A percentile compares a stretch with the other conserved stretches of the same genome.
Conservation (phyloP, 108 stramenopile species). For the Aurantiochytrium sp. region DNA sequence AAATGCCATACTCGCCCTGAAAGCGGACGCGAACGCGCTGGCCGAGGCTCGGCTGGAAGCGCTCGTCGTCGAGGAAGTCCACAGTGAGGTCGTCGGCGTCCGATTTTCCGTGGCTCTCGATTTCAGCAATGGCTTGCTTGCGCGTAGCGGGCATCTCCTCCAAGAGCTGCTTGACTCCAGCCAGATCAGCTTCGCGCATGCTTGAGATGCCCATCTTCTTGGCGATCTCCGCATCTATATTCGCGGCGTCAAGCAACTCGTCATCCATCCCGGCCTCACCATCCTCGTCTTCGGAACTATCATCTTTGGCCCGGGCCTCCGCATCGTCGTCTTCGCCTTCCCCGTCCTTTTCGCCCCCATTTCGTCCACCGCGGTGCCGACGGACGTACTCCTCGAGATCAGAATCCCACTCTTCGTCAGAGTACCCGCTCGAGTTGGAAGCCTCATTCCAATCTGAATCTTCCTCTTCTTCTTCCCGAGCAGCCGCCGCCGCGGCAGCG, state of each 20-base stretch:
- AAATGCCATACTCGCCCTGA: neutral
- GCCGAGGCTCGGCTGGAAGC: neutral
- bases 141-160: neutral
- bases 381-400: neutral
- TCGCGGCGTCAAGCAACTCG: neutral
- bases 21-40: neutral
- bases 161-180: neutral
- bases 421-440: neutral
- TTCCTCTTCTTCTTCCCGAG: neutral
- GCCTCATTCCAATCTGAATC: neutral
- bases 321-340: neutral
- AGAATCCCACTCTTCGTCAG: neutral
- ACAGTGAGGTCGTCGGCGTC: neutral
- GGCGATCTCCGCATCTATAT: neutral
- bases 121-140: neutral
- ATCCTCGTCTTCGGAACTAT: constrained; percentile 19
- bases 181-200: neutral
- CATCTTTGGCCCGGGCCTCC: neutral
- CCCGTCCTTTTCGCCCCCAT: neutral
- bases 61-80: neutral
- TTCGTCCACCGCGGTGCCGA: neutral
- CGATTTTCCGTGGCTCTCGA: neutral
- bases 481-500: neutral
- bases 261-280: neutral
- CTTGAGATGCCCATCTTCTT: neutral